Base-by-base conservation (phyloP, 345 rosid species). In the Ceriops decandra region DNA sequence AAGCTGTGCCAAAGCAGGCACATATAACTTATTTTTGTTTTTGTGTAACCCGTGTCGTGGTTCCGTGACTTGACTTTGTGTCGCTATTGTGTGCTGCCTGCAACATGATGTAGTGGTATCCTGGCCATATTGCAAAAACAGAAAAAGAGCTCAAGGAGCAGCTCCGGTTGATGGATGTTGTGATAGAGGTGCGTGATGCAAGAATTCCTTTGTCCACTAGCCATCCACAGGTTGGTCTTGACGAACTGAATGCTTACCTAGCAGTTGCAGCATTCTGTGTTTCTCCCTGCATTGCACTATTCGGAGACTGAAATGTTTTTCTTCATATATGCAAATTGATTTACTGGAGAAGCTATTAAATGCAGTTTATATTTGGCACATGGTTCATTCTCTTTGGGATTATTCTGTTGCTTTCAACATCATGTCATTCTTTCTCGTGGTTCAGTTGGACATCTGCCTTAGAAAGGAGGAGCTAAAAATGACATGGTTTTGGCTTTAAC, bases 51-150 rank as follows among this genome's bases (percentile, higher is more conserved):
- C 7, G 36, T 33, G 19, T 56, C 11, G 68, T 24, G 62, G 20
- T 62, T 63, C 3, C 21, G 27, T 47, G 32, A 19, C 53, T 38
- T 57, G 49, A 19, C 33, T 63, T 61, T 65, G 4, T 57, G 22
- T 52, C 17, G 26, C 65, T 60, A 24, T 51, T 56, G 32, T 57
- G 22, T 61, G 20, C 1, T 80, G 10, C 36, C 36, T 7, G 63
- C 69, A 24, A 67, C 49, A 49, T 49, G 72, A 8, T 24, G 67
- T 76, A 90, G 98, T 93, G 98, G 97, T 93, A 93, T 82, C 98
- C 98, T 52, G 98, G 97, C 69, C 96, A 93, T 68, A 93, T 91
- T 71, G 95, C 92, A n/a, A 93, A 91, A 80, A 83, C 97, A 22
- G 97, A 91, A 67, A 93, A 82, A 74, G 96, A 93, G 73, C 88